phyloP scores from a whole-genome alignment of 1,284 basidiomycete species.

The Tetrapyrgos nigripes region DNA sequence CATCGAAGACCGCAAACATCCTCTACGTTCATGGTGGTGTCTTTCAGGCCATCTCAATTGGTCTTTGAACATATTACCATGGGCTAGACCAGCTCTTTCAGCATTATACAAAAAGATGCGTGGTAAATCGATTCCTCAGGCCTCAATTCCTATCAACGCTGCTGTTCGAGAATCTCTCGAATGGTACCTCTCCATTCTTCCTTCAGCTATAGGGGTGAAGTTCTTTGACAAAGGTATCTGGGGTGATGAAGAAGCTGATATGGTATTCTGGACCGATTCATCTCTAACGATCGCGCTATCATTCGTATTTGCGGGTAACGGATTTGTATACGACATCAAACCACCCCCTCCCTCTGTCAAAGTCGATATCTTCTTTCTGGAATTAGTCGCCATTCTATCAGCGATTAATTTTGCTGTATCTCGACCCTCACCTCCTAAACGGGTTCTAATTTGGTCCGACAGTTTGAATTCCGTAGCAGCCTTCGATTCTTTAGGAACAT shows the following conservation, averaged over 20 bases:
- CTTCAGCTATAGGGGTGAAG: constrained; percentile 16
- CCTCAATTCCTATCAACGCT: constrained; percentile 18
- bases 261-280: constrained; percentile 26
- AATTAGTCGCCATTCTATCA: no score
- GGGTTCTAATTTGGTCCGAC: no score
- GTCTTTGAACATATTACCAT: constrained; percentile 10
- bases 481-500: no score
- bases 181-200: constrained; percentile 18
- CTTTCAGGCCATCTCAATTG: constrained; percentile 10
- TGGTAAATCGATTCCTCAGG: constrained; percentile 16
- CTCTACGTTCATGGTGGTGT: no score
- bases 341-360: not conserved
- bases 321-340: constrained; percentile 16
- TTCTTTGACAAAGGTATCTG: constrained; percentile 22
- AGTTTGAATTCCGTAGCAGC: no score
- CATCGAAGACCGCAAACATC: constrained; percentile 4
- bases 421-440: no score
- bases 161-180: constrained; percentile 18
- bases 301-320: constrained; percentile 14
- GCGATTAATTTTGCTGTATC: no score
- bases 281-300: constrained; percentile 15
- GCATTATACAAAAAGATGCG: constrained; percentile 29
- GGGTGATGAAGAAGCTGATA: constrained; percentile 21
- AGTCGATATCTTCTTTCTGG: constrained; percentile 26
- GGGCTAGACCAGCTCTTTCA: constrained; percentile 15